Evolutionary conservation across 2,329 filamentous ascomycete genomes (phyloP).

Genomic region (Pseudofabraea citricarpa): DNA sequence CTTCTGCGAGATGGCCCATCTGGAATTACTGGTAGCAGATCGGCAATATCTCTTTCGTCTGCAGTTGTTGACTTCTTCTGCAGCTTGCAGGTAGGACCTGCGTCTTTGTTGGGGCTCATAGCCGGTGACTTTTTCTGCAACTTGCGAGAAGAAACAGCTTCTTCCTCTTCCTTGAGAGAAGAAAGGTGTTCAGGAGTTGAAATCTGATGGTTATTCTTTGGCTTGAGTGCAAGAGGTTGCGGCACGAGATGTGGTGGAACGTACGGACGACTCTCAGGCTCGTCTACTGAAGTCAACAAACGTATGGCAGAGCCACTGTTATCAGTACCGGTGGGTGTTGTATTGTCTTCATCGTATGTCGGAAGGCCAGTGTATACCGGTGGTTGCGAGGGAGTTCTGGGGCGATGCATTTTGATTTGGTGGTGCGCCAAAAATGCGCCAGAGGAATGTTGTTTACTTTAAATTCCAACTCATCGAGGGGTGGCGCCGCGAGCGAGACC

Average conservation of each 20-base stretch:
- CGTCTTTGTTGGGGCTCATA: conserved; percentile 23
- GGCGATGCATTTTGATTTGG: conserved; percentile 28
- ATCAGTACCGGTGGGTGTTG: conserved; percentile 37
- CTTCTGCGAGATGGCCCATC: conserved; percentile 43
- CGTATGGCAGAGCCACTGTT: conserved; percentile 49
- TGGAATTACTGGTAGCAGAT: conserved; percentile 45
- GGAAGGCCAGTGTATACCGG: conserved; percentile 52
- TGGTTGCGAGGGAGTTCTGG: conserved; percentile 45
- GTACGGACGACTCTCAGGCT: conserved; percentile 49
- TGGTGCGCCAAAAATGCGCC: conserved; percentile 14
- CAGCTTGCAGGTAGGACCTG: conserved; percentile 12
- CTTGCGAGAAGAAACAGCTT: conserved; percentile 26
- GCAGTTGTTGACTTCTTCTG: conserved; percentile 28
- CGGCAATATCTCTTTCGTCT: conserved; percentile 28
- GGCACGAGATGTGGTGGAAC: conserved; percentile 33
- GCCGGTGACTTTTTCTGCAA: conserved; percentile 31
- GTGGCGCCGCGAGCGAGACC: too few species aligned
- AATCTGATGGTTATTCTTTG: conserved; percentile 21
- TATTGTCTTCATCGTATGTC: conserved; percentile 48
- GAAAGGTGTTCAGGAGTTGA: conserved; percentile 32
- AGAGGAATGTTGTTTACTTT: conserved; percentile 10
- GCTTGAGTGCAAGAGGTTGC: conserved; percentile 16
- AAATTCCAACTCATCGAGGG: conserved; percentile 4
- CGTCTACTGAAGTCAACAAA: conserved; percentile 59
- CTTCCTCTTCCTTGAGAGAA: conserved; percentile 34